A percentile compares a stretch with the other conserved stretches of the same genome.
Conservation (phyloP, 257 asterid genomes). For the Penstemon eatonii region DNA sequence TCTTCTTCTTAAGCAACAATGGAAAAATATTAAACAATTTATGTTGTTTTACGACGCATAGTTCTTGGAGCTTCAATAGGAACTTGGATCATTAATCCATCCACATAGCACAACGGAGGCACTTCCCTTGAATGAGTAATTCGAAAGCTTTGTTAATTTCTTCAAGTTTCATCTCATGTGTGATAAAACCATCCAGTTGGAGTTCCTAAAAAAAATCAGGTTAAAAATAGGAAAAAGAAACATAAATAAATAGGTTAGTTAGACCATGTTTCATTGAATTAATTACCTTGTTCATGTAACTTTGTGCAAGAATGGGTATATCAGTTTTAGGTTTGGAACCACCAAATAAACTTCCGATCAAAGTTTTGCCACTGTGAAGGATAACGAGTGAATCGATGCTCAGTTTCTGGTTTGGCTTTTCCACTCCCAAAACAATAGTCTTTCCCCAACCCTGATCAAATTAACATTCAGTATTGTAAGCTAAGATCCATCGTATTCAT, state of each 20-base stretch:
- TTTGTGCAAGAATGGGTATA: conserved; percentile 18
- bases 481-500: no score
- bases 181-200: conserved; percentile 8
- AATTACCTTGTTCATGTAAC: conserved; percentile 21
- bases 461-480: background rate
- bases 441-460: conserved; percentile 23
- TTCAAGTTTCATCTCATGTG: conserved; percentile 22
- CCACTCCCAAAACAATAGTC: conserved; percentile 26
- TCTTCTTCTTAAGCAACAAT: no score
- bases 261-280: background rate
- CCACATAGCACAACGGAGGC: conserved; percentile 21
- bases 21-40: no score
- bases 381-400: conserved; percentile 15
- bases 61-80: no score
- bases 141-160: conserved; percentile 23
- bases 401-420: conserved; percentile 10
- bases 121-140: conserved; percentile 21
- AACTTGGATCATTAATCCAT: background rate
- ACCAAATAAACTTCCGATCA: conserved; percentile 22
- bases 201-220: background rate
- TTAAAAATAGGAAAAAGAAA: background rate
- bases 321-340: conserved; percentile 26
- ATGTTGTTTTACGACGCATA: no score
- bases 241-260: no score
- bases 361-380: conserved; percentile 10